Evolutionary conservation across 148 eudicot genomes (phyloP).

Genomic region (Silene latifolia): DNA sequence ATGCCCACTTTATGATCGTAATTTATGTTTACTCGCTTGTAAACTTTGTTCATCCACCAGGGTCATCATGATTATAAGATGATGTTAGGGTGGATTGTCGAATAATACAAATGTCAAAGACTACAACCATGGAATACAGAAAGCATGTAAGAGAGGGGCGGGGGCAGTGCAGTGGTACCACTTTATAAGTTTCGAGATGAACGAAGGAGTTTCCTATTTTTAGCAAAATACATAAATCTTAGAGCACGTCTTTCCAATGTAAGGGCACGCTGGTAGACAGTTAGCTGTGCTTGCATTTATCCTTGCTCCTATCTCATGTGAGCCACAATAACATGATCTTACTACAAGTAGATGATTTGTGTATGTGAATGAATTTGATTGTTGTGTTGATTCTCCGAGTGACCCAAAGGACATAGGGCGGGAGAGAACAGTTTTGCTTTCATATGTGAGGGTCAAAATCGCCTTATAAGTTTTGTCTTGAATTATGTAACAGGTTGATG

Average conservation of each 20-base stretch:
- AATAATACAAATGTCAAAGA: too few species aligned
- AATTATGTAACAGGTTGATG: constrained; percentile 60
- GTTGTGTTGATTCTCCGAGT: neutral
- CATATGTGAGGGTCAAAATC: neutral
- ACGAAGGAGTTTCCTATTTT: neutral
- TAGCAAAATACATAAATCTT: neutral
- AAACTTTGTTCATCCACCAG: too few species aligned
- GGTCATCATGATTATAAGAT: too few species aligned
- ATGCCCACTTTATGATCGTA: too few species aligned
- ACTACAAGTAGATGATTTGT: neutral
- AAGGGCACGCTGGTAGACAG: neutral
- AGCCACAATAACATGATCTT: neutral
- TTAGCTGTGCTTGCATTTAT: too few species aligned
- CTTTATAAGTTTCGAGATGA: too few species aligned
- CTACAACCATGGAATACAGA: too few species aligned
- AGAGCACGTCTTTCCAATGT: neutral
- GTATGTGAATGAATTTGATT: neutral
- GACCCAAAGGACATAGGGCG: neutral
- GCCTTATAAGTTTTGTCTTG: constrained; percentile 8
- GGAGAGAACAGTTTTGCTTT: neutral
- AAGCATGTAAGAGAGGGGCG: too few species aligned
- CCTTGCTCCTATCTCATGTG: neutral
- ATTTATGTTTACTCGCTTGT: too few species aligned
- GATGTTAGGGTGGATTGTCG: too few species aligned
- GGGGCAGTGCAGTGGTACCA: too few species aligned